Conservation (phyloP, 805 yeast genomes). For the Saccharomyces jurei region DNA sequence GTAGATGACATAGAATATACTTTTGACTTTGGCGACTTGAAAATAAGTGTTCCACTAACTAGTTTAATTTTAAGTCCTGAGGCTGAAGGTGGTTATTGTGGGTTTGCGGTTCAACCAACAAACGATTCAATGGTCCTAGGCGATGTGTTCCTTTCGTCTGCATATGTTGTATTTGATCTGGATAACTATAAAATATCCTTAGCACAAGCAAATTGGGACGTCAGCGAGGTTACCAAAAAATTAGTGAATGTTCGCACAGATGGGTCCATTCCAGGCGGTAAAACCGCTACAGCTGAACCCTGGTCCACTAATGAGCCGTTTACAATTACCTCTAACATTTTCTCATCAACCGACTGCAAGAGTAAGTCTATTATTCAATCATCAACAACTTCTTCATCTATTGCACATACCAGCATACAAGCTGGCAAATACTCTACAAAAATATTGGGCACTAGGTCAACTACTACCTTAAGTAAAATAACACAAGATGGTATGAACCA, state of each 20-base stretch:
- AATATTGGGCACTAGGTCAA: not conserved
- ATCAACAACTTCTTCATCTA: not conserved
- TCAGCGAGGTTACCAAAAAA: slow-evolving; percentile 21
- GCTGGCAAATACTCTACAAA: not conserved
- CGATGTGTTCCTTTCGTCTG: slow-evolving; percentile 44
- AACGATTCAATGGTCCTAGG: slow-evolving; percentile 39
- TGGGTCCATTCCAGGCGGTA: slow-evolving; percentile 43
- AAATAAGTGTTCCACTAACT: slow-evolving; percentile 42
- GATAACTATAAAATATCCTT: slow-evolving; percentile 37
- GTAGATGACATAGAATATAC: slow-evolving; percentile 13
- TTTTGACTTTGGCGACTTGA: slow-evolving; percentile 53
- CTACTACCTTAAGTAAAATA: not conserved
- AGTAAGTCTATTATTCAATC: not conserved
- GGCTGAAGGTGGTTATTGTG: slow-evolving; percentile 32
- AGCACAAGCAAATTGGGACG: slow-evolving; percentile 35
- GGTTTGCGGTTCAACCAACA: slow-evolving; percentile 34
- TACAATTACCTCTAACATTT: slow-evolving; percentile 7
- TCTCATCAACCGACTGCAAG: not conserved
- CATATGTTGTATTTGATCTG: slow-evolving; percentile 49
- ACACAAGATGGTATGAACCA: not conserved
- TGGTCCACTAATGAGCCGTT: slow-evolving; percentile 17
- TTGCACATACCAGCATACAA: not conserved
- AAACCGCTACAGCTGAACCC: slow-evolving; percentile 32
- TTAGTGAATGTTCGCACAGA: slow-evolving; percentile 38
- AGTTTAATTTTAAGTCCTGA: slow-evolving; percentile 26